Evolutionary conservation across 176 grass and related monocot species (phyloP), one percentile per base, ranked within the genome.

Genomic region (Musa itinerans): DNA sequence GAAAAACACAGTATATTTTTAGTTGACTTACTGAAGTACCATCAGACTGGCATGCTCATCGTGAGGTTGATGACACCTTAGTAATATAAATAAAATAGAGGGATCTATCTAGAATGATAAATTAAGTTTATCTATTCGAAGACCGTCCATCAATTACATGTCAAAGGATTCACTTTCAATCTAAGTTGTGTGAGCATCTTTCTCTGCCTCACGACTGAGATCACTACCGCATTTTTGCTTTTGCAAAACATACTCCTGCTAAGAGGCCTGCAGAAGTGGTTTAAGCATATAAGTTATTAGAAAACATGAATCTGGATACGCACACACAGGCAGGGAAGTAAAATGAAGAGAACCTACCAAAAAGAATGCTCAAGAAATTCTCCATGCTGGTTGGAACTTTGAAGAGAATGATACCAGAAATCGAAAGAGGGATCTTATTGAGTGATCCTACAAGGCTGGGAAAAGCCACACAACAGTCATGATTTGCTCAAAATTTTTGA

Each of bases 401-500:
- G 74, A 98, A 98, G 63, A 98, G 83, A 68, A 93, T 24, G 65
- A 98, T 93, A 68, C 90, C 95, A 65, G 90, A 84, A 26, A 98
- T 14, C 20, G 95, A 98, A 34, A 98, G 95, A 69, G 95, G 95
- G 66, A 98, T 98, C 84, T 98, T 98, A 78, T 98, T 98, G 57
- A 98, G 78, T 17, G 95, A 98, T 1, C 90, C 95, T 64, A 98
- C 88, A 81, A 98, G 89, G 74, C 95, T 98, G 86, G 4, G 11
- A 81, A 74, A 50, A 74, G 17, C 8, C 34, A 70, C 8, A 70
- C 34, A 43, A 34, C 12, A 14, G 14, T 14, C 24, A 68, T 16
- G 29, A 34, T 21, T 51, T 34, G 68, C 34, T 25, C 8, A 50
- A 8, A 16, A 20, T 19, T 50, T 19, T 17, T 2, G 7, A 49